A percentile compares a stretch with the other conserved stretches of the same genome.
phyloP scores from a whole-genome alignment of 768 basidiomycete genomes.

The Naganishia onofrii region DNA sequence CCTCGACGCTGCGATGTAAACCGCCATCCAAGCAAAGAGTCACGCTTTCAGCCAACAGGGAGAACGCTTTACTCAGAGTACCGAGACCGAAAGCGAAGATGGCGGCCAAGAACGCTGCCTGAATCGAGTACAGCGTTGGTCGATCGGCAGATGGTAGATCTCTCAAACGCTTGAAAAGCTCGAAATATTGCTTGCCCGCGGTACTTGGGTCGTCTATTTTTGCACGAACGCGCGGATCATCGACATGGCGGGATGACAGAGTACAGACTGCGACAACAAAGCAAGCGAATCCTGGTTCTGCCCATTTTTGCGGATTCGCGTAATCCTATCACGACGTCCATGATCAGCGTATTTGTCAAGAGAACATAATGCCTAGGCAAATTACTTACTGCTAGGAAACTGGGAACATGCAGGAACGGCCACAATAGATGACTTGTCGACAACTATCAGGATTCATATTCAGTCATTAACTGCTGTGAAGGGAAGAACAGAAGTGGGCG shows the following conservation, averaged over 20 bases:
- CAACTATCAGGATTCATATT: no score
- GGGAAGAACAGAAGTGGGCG: no score
- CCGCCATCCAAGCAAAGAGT: conserved; percentile 86
- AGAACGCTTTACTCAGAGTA: conserved; percentile 79
- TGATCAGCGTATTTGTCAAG: not conserved
- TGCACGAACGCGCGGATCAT: conserved; percentile 82
- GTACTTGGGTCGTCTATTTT: conserved; percentile 79
- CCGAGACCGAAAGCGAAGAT: conserved; percentile 89
- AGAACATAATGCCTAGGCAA: conserved; percentile 27
- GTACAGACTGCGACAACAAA: conserved; percentile 93
- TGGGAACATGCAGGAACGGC: conserved; percentile 87
- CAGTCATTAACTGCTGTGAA: no score
- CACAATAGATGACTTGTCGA: conserved; percentile 91
- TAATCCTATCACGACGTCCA: conserved; percentile 65
- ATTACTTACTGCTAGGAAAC: conserved; percentile 66
- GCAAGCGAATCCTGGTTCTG: conserved; percentile 87
- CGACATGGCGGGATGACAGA: conserved; percentile 84
- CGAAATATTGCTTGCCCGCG: conserved; percentile 87
- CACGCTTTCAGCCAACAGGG: conserved; percentile 78
- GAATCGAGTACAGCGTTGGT: conserved; percentile 86
- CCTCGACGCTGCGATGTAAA: conserved; percentile 79
- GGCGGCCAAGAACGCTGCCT: conserved; percentile 84
- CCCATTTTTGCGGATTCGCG: conserved; percentile 91
- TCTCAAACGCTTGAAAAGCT: conserved; percentile 78
- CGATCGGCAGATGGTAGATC: conserved; percentile 83